Base-by-base conservation (phyloP, 2,329 filamentous ascomycete genomes). In the Pestalotiopsis sp. region DNA sequence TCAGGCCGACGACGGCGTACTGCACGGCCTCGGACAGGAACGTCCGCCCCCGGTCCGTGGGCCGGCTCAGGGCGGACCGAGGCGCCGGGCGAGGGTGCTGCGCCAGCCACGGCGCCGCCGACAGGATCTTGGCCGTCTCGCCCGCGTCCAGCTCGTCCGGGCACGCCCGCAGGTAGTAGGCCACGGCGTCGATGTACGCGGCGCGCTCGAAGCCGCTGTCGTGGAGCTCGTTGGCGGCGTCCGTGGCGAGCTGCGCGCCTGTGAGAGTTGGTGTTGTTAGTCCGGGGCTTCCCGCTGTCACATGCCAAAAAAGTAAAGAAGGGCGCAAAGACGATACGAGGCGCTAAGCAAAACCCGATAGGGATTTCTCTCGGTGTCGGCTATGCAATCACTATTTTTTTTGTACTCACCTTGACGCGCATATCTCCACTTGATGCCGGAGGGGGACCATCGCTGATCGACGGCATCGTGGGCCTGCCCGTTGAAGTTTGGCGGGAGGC, bases 21-120 rank as follows among this genome's bases (percentile, higher is more conserved):
- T 89, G 89, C 0, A 91, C 84, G 3, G 84, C 77, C 36, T 87
- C 85, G 75, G 92, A 90, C 17, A 93, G 78, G 13, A 90, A 76
- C 0, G 89, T 90, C 49, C 77, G 77, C 31, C 73, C 72, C 67
- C 63, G 69, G 13, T 70, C 72, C 36, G 70, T 70, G 52, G 71
- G 70, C 4, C 25, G 69, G 69, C 73, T 31, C 7, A 67, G 59
- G 3, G 52, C 64, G 12, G 67, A 45, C 25, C 36, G n/a, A 2
- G 61, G 65, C 14, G 31, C 23, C 9, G 65, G 67, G 4, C 41
- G 62, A 23, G 57, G 66, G 7, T 62, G 67, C 23, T 39, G 59
- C 5, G 69, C 67, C 17, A 70, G 67, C 45, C 59, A 70, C 1
- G 69, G 69, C 3, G 69, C 69, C 23, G 69, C 68, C 7, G 63